Evolutionary conservation across 129 eudicot genomes (phyloP).

Genomic region (Smallanthus sonchifolius): DNA sequence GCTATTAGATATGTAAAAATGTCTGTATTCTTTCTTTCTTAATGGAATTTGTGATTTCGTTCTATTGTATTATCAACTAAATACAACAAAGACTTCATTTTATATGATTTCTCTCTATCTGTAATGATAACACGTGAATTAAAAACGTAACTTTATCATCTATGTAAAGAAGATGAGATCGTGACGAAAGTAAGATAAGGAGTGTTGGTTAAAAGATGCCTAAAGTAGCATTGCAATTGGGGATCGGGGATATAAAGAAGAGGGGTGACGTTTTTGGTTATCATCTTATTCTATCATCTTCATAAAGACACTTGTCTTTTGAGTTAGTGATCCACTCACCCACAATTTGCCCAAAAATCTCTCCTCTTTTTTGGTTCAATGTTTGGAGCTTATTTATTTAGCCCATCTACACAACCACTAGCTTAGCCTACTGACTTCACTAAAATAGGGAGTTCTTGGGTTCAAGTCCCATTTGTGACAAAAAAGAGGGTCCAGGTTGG

Average conservation of each 20-base stretch:
- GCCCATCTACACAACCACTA: neutral
- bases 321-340: conserved; percentile 12
- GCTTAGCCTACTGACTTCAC: too few species aligned
- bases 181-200: neutral
- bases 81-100: too few species aligned
- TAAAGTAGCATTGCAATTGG: conserved; percentile 18
- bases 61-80: too few species aligned
- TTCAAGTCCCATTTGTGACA: too few species aligned
- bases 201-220: conserved; percentile 26
- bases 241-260: conserved; percentile 19
- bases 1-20: too few species aligned
- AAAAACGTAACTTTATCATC: neutral
- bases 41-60: too few species aligned
- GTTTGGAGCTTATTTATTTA: neutral
- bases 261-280: conserved; percentile 15
- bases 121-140: too few species aligned
- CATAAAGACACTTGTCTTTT: conserved; percentile 18
- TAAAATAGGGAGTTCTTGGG: too few species aligned
- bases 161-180: neutral
- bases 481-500: too few species aligned
- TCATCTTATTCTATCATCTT: conserved; percentile 17
- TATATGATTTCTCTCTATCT: too few species aligned
- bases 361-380: neutral
- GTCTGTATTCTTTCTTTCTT: too few species aligned
- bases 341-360: conserved; percentile 6